A percentile compares a stretch with the other conserved stretches of the same genome.
Evolutionary conservation across 2,329 filamentous ascomycete genomes (phyloP).

Genomic region (Epichloe aotearoae): DNA sequence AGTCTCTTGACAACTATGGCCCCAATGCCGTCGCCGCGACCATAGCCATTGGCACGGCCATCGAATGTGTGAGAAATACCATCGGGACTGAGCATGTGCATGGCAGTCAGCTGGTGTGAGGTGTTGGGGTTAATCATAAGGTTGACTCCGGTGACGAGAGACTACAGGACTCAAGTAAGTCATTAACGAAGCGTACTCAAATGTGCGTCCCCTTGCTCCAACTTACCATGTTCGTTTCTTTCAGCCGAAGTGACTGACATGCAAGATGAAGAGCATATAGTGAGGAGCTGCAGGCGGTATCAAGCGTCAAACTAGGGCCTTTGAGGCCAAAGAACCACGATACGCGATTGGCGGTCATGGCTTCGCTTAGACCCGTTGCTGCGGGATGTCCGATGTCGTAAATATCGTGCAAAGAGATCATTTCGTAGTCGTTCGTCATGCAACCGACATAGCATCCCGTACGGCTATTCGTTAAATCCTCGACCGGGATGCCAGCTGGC

Average conservation of each 20-base stretch:
- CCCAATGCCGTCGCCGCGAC: slow-evolving; percentile 29
- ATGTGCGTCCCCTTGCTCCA: too few species aligned
- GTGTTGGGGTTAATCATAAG: not conserved
- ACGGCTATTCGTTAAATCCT: too few species aligned
- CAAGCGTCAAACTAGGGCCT: slow-evolving; percentile 16
- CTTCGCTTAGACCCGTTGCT: not conserved
- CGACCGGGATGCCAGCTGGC: too few species aligned
- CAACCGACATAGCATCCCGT: too few species aligned
- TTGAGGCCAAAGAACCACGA: slow-evolving; percentile 8
- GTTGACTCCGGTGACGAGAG: slow-evolving; percentile 7
- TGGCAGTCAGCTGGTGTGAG: not conserved
- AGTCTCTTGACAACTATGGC: slow-evolving; percentile 29
- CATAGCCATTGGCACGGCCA: slow-evolving; percentile 28
- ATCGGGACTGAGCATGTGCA: slow-evolving; percentile 5
- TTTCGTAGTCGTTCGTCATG: too few species aligned
- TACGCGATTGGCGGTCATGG: slow-evolving; percentile 7
- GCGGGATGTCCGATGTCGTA: too few species aligned
- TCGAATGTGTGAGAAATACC: slow-evolving; percentile 20
- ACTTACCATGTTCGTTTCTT: not conserved
- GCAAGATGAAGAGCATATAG: slow-evolving; percentile 19
- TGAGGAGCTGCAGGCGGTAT: slow-evolving; percentile 24
- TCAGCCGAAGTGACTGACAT: slow-evolving; percentile 6
- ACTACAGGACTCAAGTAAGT: too few species aligned
- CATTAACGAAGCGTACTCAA: too few species aligned
- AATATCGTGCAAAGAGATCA: too few species aligned